Conservation (phyloP, 2,329 filamentous ascomycete genomes). For the Fusarium nodosum region DNA sequence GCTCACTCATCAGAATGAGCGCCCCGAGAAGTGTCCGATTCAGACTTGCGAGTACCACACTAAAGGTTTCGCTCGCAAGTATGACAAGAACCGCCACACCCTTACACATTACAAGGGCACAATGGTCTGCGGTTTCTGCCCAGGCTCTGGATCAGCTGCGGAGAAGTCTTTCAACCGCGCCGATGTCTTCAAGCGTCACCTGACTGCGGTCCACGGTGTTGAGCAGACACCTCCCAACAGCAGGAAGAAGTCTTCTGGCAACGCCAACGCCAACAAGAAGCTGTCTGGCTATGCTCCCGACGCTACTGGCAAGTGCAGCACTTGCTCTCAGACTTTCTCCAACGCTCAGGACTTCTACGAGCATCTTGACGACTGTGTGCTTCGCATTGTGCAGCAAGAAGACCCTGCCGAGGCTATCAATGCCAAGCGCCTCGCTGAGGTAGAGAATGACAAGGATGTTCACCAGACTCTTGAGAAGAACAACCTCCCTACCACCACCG, state of each 20-base stretch:
- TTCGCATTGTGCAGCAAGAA: slow-evolving; percentile 79
- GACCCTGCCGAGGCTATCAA: slow-evolving; percentile 78
- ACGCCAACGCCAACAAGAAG: slow-evolving; percentile 69
- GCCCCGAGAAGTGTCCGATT: slow-evolving; percentile 95
- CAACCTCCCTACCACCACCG: slow-evolving; percentile 64
- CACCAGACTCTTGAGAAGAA: slow-evolving; percentile 75
- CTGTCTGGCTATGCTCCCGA: slow-evolving; percentile 79
- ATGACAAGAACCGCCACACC: slow-evolving; percentile 96
- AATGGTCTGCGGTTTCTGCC: slow-evolving; percentile 97
- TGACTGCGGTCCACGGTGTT: slow-evolving; percentile 90
- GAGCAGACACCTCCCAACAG: slow-evolving; percentile 95
- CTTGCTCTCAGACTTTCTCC: slow-evolving; percentile 89
- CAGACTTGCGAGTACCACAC: slow-evolving; percentile 90
- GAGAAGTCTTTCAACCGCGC: slow-evolving; percentile 97
- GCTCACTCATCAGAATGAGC: slow-evolving; percentile 91
- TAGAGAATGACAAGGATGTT: slow-evolving; percentile 74
- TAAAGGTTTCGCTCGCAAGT: slow-evolving; percentile 94
- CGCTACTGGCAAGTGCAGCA: slow-evolving; percentile 94
- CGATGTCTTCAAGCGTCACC: slow-evolving; percentile 94
- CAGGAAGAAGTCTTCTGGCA: slow-evolving; percentile 74
- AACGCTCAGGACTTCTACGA: slow-evolving; percentile 99
- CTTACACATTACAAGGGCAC: slow-evolving; percentile 97
- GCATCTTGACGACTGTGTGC: slow-evolving; percentile 85
- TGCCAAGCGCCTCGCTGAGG: slow-evolving; percentile 73
- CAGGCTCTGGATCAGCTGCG: slow-evolving; percentile 85